Percentiles rank a stretch among this genome's conserved stretches.
Conservation (phyloP, 2,329 filamentous ascomycete species). For the Raffaelea deltoideospora region DNA sequence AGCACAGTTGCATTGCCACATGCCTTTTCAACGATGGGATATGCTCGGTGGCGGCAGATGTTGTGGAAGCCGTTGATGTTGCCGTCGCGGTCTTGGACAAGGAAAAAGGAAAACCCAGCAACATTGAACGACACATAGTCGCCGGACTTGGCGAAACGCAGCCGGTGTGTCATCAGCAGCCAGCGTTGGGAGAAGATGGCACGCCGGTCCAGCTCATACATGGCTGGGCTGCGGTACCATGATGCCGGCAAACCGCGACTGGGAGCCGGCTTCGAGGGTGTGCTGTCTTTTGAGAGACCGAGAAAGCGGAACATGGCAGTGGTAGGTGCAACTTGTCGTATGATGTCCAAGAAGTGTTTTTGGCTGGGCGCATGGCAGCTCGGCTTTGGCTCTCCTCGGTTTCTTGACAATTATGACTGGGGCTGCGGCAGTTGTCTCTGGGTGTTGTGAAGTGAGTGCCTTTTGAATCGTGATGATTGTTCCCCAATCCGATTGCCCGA, state of each 20-base stretch:
- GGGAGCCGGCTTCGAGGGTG: not conserved
- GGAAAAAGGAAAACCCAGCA: constrained; percentile 23
- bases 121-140: constrained; percentile 19
- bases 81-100: constrained; percentile 19
- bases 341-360: too few species aligned
- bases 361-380: too few species aligned
- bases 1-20: constrained; percentile 20
- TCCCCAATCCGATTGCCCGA: too few species aligned
- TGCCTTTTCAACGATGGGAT: constrained; percentile 19
- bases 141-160: constrained; percentile 18
- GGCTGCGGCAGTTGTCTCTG: too few species aligned
- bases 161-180: constrained; percentile 20
- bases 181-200: constrained; percentile 26
- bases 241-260: constrained; percentile 19
- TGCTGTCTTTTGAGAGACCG: not conserved
- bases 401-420: too few species aligned
- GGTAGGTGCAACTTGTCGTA: too few species aligned
- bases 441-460: too few species aligned
- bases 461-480: too few species aligned
- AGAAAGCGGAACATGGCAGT: constrained; percentile 5
- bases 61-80: constrained; percentile 26
- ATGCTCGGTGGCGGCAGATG: constrained; percentile 27
- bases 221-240: constrained; percentile 25
- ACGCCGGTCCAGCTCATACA: constrained; percentile 28
- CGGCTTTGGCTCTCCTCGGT: too few species aligned